Percentiles rank a stretch among this genome's conserved stretches.
Conservation (phyloP, 345 rosid species). For the Gossypium mustelinum region DNA sequence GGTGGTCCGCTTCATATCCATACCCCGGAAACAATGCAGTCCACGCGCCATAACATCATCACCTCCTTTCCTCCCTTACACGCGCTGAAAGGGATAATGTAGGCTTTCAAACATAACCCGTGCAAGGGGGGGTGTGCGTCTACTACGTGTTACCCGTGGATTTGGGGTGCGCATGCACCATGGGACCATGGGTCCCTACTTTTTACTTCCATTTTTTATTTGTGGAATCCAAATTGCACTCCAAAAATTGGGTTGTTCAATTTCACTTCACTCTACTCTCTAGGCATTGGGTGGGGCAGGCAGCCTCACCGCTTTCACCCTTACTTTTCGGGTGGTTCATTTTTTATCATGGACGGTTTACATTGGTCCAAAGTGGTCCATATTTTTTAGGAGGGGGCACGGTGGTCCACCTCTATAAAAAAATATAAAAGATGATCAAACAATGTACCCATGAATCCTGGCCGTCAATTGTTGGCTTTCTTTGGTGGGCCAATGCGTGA, state of each 20-base stretch:
- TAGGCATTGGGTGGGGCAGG: not conserved
- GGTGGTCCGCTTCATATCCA: slow-evolving; percentile 6
- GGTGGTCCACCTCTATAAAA: not conserved
- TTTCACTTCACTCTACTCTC: not conserved
- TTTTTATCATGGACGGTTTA: not conserved
- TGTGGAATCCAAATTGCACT: slow-evolving; percentile 8
- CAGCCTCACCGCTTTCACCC: not conserved
- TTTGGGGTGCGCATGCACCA: slow-evolving; percentile 7
- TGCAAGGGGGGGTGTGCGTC: not conserved
- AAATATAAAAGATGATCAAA: not conserved
- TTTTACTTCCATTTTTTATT: not conserved
- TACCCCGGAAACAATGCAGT: not conserved
- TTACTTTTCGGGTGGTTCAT: not conserved
- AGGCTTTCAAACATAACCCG: not conserved
- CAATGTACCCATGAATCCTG: not conserved
- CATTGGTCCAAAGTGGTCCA: not conserved
- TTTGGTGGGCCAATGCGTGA: not conserved
- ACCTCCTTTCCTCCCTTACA: not conserved
- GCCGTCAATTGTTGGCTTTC: not conserved
- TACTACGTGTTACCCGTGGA: slow-evolving; percentile 6
- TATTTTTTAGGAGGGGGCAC: not conserved
- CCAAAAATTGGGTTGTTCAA: not conserved
- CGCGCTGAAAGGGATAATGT: not conserved
- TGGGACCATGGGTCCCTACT: not conserved
- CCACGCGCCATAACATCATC: not conserved